Evolutionary conservation across 2,329 filamentous ascomycete species (phyloP).

Genomic region (Xylariales sp.): DNA sequence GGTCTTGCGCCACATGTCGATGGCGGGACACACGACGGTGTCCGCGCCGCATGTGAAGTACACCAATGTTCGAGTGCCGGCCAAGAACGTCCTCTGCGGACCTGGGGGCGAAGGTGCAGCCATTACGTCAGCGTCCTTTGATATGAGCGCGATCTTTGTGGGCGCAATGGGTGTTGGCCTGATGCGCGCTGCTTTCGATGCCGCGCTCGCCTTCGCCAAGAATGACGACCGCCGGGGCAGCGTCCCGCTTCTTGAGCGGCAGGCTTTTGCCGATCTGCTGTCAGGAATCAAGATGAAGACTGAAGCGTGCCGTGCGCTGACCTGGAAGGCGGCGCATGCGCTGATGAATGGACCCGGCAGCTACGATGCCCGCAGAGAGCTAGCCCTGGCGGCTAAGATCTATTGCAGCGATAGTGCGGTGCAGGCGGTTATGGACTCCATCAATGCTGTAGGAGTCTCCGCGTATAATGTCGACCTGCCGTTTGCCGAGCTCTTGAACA

Average conservation of each 20-base stretch:
- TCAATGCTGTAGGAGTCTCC: slow-evolving; percentile 47
- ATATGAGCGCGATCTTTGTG: slow-evolving; percentile 40
- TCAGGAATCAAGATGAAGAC: slow-evolving; percentile 47
- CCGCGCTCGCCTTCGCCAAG: slow-evolving; percentile 45
- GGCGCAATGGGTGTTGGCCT: slow-evolving; percentile 51
- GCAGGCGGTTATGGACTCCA: slow-evolving; percentile 42
- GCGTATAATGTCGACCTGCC: slow-evolving; percentile 36
- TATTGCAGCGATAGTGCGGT: slow-evolving; percentile 45
- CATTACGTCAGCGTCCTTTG: slow-evolving; percentile 39
- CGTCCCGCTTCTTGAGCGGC: slow-evolving; percentile 39
- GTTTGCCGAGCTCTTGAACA: slow-evolving; percentile 38
- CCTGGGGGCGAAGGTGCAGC: slow-evolving; percentile 38
- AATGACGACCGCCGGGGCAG: slow-evolving; percentile 38
- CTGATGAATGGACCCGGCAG: slow-evolving; percentile 36
- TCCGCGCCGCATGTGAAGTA: slow-evolving; percentile 46
- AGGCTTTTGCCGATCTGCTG: slow-evolving; percentile 47
- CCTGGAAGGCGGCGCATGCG: slow-evolving; percentile 45
- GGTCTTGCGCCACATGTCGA: slow-evolving; percentile 40
- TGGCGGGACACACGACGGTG: slow-evolving; percentile 40
- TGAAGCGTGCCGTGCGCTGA: slow-evolving; percentile 44
- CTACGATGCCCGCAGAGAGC: slow-evolving; percentile 34
- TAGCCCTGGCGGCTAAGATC: slow-evolving; percentile 46
- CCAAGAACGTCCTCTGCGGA: slow-evolving; percentile 38
- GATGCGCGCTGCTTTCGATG: slow-evolving; percentile 49
- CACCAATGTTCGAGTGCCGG: slow-evolving; percentile 41